These are phyloP conservation scores for Fusarium nurragi DNA, from an alignment of 2,329 filamentous ascomycete genomes.

Conservation along the genomic window DNA sequence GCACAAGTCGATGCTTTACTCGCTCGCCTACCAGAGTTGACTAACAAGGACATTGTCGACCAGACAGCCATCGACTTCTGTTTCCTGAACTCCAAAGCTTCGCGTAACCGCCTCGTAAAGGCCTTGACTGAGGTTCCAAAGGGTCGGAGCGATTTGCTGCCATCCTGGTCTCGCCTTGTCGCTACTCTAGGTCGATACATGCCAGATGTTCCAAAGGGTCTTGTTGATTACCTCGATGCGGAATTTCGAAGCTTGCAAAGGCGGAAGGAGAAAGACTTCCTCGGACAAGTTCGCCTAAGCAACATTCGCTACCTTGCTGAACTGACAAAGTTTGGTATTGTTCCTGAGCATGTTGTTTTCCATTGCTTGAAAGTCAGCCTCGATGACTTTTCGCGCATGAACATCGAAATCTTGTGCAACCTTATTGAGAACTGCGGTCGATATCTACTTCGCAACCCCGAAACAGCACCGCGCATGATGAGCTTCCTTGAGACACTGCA, in stretches of 20 bases:
- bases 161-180: constrained; percentile 90
- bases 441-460: constrained; percentile 89
- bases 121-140: constrained; percentile 94
- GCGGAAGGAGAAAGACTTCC: constrained; percentile 96
- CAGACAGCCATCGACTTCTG: constrained; percentile 96
- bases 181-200: constrained; percentile 94
- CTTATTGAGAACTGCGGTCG: constrained; percentile 95
- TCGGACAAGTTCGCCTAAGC: constrained; percentile 90
- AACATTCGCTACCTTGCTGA: constrained; percentile 99
- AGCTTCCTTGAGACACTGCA: constrained; percentile 95
- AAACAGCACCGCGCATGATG: constrained; percentile 91
- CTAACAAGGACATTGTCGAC: constrained; percentile 90
- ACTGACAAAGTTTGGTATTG: constrained; percentile 96
- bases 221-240: constrained; percentile 92
- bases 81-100: constrained; percentile 98
- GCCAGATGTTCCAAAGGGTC: constrained; percentile 89
- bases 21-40: constrained; percentile 87
- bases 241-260: constrained; percentile 97
- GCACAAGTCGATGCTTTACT: constrained; percentile 94
- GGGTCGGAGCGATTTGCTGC: constrained; percentile 88
- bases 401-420: constrained; percentile 98
- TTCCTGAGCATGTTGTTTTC: constrained; percentile 98
- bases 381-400: constrained; percentile 98
- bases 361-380: constrained; percentile 97
- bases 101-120: constrained; percentile 91